Base-by-base conservation (phyloP, 2,329 filamentous ascomycete genomes). In the Pseudogymnoascus sp. region DNA sequence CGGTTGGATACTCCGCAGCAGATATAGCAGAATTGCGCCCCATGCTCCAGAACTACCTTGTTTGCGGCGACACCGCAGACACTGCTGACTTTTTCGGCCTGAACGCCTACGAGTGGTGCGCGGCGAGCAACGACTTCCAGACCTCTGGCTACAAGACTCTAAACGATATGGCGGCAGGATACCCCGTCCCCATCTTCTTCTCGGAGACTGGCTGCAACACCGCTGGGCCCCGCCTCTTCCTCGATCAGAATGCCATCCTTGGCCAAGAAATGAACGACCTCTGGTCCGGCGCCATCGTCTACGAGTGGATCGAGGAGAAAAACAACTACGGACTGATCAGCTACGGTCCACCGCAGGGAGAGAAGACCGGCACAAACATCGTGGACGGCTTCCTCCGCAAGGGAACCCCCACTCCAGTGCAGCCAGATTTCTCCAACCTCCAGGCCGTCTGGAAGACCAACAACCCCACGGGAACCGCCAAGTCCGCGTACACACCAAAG, bases 161-260 rank as follows among this genome's bases (percentile, higher is more conserved):
- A 29, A 82, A 91, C 73, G 75, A 80, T 62, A 86, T 88, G 67
- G 86, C 89, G 5, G 81, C 82, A 39, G 76, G 84, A 69, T 93
- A 91, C 75, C 87, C 86, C 57, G 85, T 96, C n/a, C 91, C 90
- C 18, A 91, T 95, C 70, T 93, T 92, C 80, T 91, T 96, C 77
- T 93, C 90, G 36, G 91, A 96, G 76, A 95, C 90, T 2, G 91
- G 91, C 64, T 96, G 91, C 81, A 93, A 90, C 73, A 81, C 78
- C 5, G 79, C 80, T 0, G 76, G 77, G 1, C 86, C 87, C 0
- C 82, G 88, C 47, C 77, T 80, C 1, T 91, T 89, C 72, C 79
- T 80, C 23, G 88, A 96, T 72, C 90, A 95, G 75, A 80, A 83
- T 42, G 86, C 90, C 60, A 90, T 96, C 69, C 88, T 95, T 70